Evolutionary conservation across 2,329 filamentous ascomycete species (phyloP).

Genomic region (Thelonectria olida): DNA sequence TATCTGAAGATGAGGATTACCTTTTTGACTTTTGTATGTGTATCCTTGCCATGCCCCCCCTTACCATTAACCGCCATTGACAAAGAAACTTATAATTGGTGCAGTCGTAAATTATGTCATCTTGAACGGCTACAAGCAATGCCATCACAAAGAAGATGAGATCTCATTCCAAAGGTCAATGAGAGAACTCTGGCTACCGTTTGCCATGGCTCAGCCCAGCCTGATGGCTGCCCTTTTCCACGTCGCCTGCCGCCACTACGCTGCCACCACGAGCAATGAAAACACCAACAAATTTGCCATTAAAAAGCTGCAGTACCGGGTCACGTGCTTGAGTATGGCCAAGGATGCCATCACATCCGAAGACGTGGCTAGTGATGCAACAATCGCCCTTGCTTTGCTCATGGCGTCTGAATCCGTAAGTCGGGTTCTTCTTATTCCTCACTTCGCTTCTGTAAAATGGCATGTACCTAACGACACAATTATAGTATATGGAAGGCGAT

Average conservation of each 20-base stretch:
- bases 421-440: not conserved
- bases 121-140: not conserved
- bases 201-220: slow-evolving; percentile 21
- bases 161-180: not conserved
- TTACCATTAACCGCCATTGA: not conserved
- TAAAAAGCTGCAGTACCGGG: slow-evolving; percentile 9
- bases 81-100: not conserved
- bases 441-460: not conserved
- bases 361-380: slow-evolving; percentile 1
- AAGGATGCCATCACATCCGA: slow-evolving; percentile 1
- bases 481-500: slow-evolving; percentile 11
- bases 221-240: slow-evolving; percentile 29
- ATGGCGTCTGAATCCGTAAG: slow-evolving; percentile 17
- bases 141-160: slow-evolving; percentile 6
- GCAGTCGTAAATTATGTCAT: slow-evolving; percentile 10
- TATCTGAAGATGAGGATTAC: slow-evolving; percentile 7
- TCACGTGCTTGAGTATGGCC: not conserved
- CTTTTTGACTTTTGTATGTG: slow-evolving; percentile 17
- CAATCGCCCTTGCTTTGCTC: slow-evolving; percentile 9
- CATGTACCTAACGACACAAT: not conserved
- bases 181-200: slow-evolving; percentile 25
- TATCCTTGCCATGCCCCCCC: not conserved
- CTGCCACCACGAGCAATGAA: slow-evolving; percentile 12
- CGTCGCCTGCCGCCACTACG: slow-evolving; percentile 31
- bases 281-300: not conserved